A percentile compares a stretch with the other conserved stretches of the same genome.
Evolutionary conservation across 2,329 filamentous ascomycete species (phyloP).

Genomic region (Exophiala lecanii-corni): DNA sequence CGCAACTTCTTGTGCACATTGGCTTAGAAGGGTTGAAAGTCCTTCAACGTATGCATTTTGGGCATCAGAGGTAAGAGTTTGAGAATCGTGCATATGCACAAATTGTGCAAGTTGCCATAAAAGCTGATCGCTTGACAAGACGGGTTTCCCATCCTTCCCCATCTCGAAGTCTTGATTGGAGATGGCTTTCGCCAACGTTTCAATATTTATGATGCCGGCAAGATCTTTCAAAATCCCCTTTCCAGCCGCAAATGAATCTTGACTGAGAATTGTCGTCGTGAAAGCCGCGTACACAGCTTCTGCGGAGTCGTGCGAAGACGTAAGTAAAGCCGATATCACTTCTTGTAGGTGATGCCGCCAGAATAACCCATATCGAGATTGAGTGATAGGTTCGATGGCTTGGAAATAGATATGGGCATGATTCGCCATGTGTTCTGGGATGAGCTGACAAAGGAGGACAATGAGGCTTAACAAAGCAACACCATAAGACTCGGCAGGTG

Average conservation of each 20-base stretch:
- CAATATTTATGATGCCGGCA: constrained; percentile 9
- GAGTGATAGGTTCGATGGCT: constrained; percentile 8
- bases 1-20: constrained; percentile 52
- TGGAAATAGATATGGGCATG: constrained; percentile 14
- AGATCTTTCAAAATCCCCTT: constrained; percentile 6
- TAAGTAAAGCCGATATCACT: constrained; percentile 12
- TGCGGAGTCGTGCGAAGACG: constrained; percentile 4
- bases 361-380: constrained; percentile 1
- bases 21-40: constrained; percentile 53
- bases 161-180: constrained; percentile 11
- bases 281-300: constrained; percentile 13
- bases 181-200: constrained; percentile 10
- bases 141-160: constrained; percentile 33
- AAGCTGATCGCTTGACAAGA: constrained; percentile 38
- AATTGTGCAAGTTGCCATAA: constrained; percentile 57
- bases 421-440: constrained; percentile 32
- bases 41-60: constrained; percentile 52
- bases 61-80: constrained; percentile 26
- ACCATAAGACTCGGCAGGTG: constrained; percentile 7
- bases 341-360: constrained; percentile 8
- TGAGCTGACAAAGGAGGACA: constrained; percentile 37
- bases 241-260: constrained; percentile 10
- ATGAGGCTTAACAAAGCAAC: constrained; percentile 15
- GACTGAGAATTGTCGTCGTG: constrained; percentile 10
- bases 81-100: constrained; percentile 51